Base-by-base conservation (phyloP, 2,329 filamentous ascomycete species). In the Amylocarpus encephaloides region DNA sequence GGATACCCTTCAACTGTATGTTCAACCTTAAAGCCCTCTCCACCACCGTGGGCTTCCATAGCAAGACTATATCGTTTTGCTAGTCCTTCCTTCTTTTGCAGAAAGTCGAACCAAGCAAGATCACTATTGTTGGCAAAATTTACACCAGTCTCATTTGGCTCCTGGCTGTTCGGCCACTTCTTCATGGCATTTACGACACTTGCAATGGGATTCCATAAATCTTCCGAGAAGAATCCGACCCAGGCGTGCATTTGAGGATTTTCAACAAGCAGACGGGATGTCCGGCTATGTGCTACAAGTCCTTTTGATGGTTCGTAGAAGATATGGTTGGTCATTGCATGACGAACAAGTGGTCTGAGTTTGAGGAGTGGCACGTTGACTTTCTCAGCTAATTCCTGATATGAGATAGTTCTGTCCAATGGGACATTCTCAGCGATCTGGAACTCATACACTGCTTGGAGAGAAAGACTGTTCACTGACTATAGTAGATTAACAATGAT, bases 61-160 rank as follows among this genome's bases (percentile, higher is more conserved):
- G 66, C 63, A 3, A 64, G 56, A n/a, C 62, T 61, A 49, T 66
- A 69, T 13, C 64, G 51, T 36, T 60, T 61, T 7, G 46, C 46
- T 12, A 48, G 15, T 3, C 29, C 46, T 12, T 48, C 46, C 16
- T 34, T 16, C 30, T 33, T 15, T 30, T 47, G 44, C 13, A 47
- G 2, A 13, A 29, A 48, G n/a, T 48, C 46, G 34, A 58, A 57
- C 11, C 60, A 57, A 9, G 26, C 52, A 7, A 52, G 50, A 33
- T 68, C 60, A 18, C 43, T 48, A 12, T 18, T 39, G 26, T 46
- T 34, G 15, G 42, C 46, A 56, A 42, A 56, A 42, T 48, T 48
- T 6, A 41, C 15, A 13, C 36, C 46, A 16, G 38, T 19, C 10
- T 48, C 29, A 2, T 42, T 33, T 11, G 38, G 46, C 39, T 48